A percentile compares a stretch with the other conserved stretches of the same genome.
Conservation (phyloP, 129 eudicot species). For the Logfia minima region DNA sequence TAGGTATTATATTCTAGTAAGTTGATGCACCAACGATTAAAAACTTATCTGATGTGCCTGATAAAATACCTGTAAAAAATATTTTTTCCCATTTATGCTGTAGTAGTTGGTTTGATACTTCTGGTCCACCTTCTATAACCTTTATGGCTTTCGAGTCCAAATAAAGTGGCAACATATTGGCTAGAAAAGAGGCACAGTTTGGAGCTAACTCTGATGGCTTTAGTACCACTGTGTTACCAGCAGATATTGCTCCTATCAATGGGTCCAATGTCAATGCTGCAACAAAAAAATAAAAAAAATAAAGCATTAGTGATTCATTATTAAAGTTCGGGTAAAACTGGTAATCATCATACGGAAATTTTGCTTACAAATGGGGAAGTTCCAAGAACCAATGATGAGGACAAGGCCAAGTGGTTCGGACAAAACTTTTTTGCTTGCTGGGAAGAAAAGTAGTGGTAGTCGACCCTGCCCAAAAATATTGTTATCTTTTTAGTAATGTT, state of each 20-base stretch:
- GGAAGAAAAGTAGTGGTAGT: conserved; percentile 64
- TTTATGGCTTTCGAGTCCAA: conserved; percentile 70
- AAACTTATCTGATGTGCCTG: not conserved
- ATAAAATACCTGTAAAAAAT: conserved; percentile 70
- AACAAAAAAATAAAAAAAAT: not conserved
- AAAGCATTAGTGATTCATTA: not conserved
- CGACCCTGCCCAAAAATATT: conserved; percentile 43
- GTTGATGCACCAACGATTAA: not conserved
- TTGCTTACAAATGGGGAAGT: conserved; percentile 75
- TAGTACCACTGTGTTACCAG: conserved; percentile 74
- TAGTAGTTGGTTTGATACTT: conserved; percentile 47
- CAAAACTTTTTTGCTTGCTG: conserved; percentile 58
- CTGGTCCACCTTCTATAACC: conserved; percentile 77
- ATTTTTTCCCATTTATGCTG: conserved; percentile 85
- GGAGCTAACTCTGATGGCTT: conserved; percentile 89
- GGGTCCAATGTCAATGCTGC: conserved; percentile 88
- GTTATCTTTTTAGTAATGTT: not conserved
- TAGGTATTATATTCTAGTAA: not conserved
- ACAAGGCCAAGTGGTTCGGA: conserved; percentile 87
- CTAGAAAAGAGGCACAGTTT: conserved; percentile 68
- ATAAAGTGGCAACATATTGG: conserved; percentile 55
- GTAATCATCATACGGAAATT: not conserved
- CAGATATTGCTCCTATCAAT: conserved; percentile 88
- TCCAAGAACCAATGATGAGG: conserved; percentile 79
- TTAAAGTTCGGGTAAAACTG: not conserved